Evolutionary conservation across 225 moss, liverwort and hornwort genomes (phyloP).

Genomic region (Thuidium tamariscinum): DNA sequence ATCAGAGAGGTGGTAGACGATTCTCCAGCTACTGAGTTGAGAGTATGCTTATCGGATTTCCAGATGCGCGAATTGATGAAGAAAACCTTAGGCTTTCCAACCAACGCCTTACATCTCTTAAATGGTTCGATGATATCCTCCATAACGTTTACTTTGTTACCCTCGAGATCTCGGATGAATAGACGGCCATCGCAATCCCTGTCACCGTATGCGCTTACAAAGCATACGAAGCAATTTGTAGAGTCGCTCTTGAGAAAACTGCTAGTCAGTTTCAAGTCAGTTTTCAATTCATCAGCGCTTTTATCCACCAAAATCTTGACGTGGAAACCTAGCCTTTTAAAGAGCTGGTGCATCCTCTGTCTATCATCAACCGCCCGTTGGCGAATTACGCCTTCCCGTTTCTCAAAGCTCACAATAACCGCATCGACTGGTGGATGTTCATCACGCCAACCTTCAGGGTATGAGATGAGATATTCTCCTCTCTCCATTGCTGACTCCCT

Average conservation of each 20-base stretch:
- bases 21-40: background rate
- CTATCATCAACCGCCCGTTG: background rate
- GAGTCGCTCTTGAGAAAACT: background rate
- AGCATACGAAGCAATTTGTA: constrained; percentile 15
- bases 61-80: constrained; percentile 14
- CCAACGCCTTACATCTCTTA: background rate
- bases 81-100: constrained; percentile 15
- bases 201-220: constrained; percentile 15
- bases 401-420: constrained; percentile 10
- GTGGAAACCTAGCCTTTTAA: background rate
- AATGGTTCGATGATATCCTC: constrained; percentile 18
- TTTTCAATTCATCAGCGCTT: background rate
- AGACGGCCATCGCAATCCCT: background rate
- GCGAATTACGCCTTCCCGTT: background rate
- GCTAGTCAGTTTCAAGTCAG: background rate
- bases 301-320: background rate
- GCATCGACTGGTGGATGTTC: background rate
- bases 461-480: background rate
- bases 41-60: background rate
- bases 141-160: background rate
- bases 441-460: background rate
- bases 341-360: background rate
- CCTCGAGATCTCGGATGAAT: constrained; percentile 10
- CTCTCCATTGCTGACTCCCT: background rate
- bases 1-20: background rate